phyloP scores from a whole-genome alignment of 2,329 filamentous ascomycete species.

The Talaromyces albobiverticillius region DNA sequence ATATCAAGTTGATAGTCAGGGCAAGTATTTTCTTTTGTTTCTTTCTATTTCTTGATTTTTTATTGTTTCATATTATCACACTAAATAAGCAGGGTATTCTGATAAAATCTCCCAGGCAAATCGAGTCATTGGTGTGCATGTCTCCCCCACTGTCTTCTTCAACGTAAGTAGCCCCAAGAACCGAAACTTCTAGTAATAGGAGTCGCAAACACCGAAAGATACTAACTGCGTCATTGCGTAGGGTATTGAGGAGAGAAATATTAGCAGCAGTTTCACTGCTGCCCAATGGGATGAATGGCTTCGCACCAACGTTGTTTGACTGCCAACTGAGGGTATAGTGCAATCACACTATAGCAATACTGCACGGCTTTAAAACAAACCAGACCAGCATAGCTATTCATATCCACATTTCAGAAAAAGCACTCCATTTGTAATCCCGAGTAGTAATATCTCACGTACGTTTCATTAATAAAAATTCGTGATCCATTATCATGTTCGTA shows the following conservation, averaged over 20 bases:
- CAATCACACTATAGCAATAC: not conserved
- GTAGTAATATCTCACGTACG: constrained; percentile 10
- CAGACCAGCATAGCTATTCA: not conserved
- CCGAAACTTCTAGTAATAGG: not conserved
- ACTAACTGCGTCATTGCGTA: constrained; percentile 26
- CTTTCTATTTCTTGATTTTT: constrained; percentile 2
- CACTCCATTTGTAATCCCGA: not conserved
- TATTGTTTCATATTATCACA: not conserved
- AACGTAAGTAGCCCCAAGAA: constrained; percentile 52
- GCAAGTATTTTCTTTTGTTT: constrained; percentile 36
- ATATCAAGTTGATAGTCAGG: constrained; percentile 81
- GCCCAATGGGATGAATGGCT: constrained; percentile 88
- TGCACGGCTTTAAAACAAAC: not conserved
- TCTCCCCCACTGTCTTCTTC: constrained; percentile 86
- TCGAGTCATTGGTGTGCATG: constrained; percentile 77
- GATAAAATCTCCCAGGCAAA: constrained; percentile 43
- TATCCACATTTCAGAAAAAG: not conserved
- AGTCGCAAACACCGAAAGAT: not conserved
- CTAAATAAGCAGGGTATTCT: constrained; percentile 2
- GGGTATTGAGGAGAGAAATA: constrained; percentile 71
- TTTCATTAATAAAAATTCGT: constrained; percentile 4
- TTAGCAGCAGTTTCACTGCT: constrained; percentile 73
- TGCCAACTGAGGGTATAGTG: not conserved
- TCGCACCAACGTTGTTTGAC: constrained; percentile 58
- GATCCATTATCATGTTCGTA: constrained; percentile 12